Base-by-base conservation (phyloP, 306 rosid species). In the Macrotyloma uniflorum region DNA sequence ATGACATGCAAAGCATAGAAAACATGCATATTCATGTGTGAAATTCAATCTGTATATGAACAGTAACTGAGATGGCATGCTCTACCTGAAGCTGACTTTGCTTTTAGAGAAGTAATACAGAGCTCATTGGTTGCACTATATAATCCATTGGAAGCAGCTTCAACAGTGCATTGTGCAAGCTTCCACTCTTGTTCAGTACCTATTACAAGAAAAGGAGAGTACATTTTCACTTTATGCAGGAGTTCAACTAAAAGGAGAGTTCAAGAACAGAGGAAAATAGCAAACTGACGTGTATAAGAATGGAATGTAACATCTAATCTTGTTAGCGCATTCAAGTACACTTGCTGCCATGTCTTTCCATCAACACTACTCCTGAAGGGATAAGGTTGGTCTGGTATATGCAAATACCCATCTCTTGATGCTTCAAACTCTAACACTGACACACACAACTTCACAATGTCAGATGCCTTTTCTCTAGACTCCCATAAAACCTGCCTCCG, bases 141-240 rank as follows among this genome's bases (percentile, higher is more conserved):
- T 80, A 94, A 88, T 75, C 87, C 91, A 69, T 58, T 92, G 74
- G 97, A 90, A 80, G 96, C 96, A 86, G 91, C 92, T 82, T 94
- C 97, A 87, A 94, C 86, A 82, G 91, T 83, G 84, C 91, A 74
- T 73, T 94, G 93, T 70, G 94, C 96, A 84, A 85, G 89, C 89
- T 92, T 94, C 98, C 97, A 92, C 83, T 94, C 98, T 78, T 94
- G 97, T 83, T 94, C 98, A 75, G 90, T 78, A 85, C 97, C 98
- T 94, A 79, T 79, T 38, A 84, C 45, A 85, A 57, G 57, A 83
- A 83, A 63, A 89, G 76, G 32, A 84, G 63, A 62, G 64, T 28
- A 80, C 57, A 73, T n/a, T 40, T 49, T 74, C 47, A 74, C 42
- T 46, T 78, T 77, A 59, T 32, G 57, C 49, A 33, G 72, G 57